Percentiles rank a stretch among this genome's conserved stretches.
These are phyloP conservation scores for Pichia sp. DNA, from an alignment of 1,139 yeast genomes.

Conservation along the genomic window DNA sequence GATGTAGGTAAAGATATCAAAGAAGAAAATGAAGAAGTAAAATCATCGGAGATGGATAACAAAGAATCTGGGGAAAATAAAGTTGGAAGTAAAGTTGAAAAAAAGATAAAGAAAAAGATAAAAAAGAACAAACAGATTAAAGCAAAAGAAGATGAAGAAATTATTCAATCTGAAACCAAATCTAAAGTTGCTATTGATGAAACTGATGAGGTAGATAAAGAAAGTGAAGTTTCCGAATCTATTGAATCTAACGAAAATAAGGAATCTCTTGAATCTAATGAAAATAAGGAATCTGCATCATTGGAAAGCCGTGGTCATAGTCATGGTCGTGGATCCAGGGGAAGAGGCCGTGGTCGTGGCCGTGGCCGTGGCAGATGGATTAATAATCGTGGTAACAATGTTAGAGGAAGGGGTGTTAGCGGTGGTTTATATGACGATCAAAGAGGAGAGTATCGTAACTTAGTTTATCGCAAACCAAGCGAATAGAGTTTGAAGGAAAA, in stretches of 20 bases:
- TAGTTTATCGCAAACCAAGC: constrained; percentile 6
- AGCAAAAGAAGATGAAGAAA: not conserved
- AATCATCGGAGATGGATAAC: too few relatives aligned
- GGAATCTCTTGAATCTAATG: too few relatives aligned
- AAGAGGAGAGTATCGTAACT: constrained; percentile 2
- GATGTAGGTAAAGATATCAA: too few relatives aligned
- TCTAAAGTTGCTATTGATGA: too few relatives aligned
- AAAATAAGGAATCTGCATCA: too few relatives aligned
- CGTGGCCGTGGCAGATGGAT: not conserved
- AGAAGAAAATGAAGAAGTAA: too few relatives aligned
- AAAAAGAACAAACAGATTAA: not conserved
- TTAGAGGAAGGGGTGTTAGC: constrained; percentile 3
- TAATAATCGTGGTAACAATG: not conserved
- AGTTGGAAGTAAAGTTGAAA: too few relatives aligned
- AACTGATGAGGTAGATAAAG: too few relatives aligned
- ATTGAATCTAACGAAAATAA: not conserved
- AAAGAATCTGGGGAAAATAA: too few relatives aligned
- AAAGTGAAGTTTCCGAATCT: not conserved
- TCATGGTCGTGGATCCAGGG: not conserved
- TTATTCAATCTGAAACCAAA: not conserved
- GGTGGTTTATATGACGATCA: constrained; percentile 1
- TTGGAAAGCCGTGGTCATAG: not conserved
- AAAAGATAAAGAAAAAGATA: too few relatives aligned
- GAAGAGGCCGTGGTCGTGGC: not conserved
- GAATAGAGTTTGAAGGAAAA: not conserved